These are phyloP conservation scores for Lupinus albus DNA, from an alignment of 306 rosid genomes.

Conservation along the genomic window DNA sequence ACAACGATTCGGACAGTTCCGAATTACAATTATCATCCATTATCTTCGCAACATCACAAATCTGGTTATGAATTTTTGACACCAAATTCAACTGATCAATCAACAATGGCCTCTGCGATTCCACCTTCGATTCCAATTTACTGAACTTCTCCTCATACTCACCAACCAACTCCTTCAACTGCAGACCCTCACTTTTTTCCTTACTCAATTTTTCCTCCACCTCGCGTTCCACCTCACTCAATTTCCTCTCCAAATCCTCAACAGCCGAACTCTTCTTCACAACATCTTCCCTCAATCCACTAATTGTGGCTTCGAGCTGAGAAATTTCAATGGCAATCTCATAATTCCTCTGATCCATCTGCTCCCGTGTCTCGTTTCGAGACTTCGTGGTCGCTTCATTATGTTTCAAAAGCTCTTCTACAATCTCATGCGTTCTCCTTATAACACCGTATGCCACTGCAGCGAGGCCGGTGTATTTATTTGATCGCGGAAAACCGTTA, in stretches of 20 bases:
- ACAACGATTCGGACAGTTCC: slow-evolving; percentile 81
- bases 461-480: slow-evolving; percentile 76
- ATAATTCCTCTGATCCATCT: slow-evolving; percentile 88
- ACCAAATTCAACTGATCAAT: slow-evolving; percentile 79
- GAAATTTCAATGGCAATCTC: slow-evolving; percentile 98
- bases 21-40: slow-evolving; percentile 58
- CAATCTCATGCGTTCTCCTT: slow-evolving; percentile 90
- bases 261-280: slow-evolving; percentile 47
- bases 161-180: slow-evolving; percentile 60
- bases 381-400: slow-evolving; percentile 69
- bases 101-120: slow-evolving; percentile 70
- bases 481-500: slow-evolving; percentile 71
- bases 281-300: slow-evolving; percentile 86
- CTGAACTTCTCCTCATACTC: slow-evolving; percentile 74
- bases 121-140: slow-evolving; percentile 54
- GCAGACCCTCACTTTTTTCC: slow-evolving; percentile 58
- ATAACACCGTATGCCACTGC: slow-evolving; percentile 82
- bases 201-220: slow-evolving; percentile 54
- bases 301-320: slow-evolving; percentile 84
- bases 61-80: slow-evolving; percentile 74
- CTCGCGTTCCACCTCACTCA: slow-evolving; percentile 58
- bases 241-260: slow-evolving; percentile 73
- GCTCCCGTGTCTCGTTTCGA: slow-evolving; percentile 85
- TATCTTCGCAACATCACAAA: slow-evolving; percentile 62
- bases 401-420: slow-evolving; percentile 82